Evolutionary conservation across 2,329 filamentous ascomycete genomes (phyloP).

Genomic region (Penicillium sp.): DNA sequence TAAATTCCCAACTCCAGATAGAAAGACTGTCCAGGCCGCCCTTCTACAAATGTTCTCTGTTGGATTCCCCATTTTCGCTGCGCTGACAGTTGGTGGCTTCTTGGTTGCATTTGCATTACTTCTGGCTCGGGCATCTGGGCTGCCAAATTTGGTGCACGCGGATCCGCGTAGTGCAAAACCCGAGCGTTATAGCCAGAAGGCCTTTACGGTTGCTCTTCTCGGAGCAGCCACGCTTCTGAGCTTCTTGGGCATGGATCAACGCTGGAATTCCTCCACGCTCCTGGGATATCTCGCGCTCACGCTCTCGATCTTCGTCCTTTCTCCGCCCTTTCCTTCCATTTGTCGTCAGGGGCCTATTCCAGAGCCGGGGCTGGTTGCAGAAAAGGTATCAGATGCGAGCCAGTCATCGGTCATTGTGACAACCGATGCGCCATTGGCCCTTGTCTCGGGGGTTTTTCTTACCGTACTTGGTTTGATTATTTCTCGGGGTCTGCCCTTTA

Average conservation of each 20-base stretch:
- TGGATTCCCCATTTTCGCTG: conserved; percentile 53
- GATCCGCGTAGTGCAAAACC: conserved; percentile 9
- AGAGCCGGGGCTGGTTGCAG: conserved; percentile 23
- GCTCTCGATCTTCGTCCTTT: conserved; percentile 46
- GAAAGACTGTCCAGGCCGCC: conserved; percentile 17
- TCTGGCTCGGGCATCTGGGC: conserved; percentile 44
- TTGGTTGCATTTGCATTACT: conserved; percentile 52
- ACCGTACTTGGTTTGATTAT: conserved; percentile 23
- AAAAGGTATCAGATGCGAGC: conserved; percentile 10
- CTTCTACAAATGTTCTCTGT: conserved; percentile 40
- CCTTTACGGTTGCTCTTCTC: conserved; percentile 26
- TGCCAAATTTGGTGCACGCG: conserved; percentile 31
- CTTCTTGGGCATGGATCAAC: conserved; percentile 29
- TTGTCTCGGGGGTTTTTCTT: conserved; percentile 27
- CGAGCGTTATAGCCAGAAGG: conserved; percentile 27
- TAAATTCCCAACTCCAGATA: conserved; percentile 19
- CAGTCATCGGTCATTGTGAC: conserved; percentile 15
- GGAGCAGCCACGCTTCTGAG: conserved; percentile 22
- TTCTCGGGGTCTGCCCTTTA: conserved; percentile 22
- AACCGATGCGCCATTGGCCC: conserved; percentile 27
- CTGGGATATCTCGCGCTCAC: conserved; percentile 48
- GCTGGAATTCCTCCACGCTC: conserved; percentile 37
- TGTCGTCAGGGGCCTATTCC: conserved; percentile 18
- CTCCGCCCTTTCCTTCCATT: conserved; percentile 42
- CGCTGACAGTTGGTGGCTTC: conserved; percentile 52